Evolutionary conservation across 176 grass and related monocot genomes (phyloP), one percentile per base, ranked within the genome.

Genomic region (Phyllostachys edulis): DNA sequence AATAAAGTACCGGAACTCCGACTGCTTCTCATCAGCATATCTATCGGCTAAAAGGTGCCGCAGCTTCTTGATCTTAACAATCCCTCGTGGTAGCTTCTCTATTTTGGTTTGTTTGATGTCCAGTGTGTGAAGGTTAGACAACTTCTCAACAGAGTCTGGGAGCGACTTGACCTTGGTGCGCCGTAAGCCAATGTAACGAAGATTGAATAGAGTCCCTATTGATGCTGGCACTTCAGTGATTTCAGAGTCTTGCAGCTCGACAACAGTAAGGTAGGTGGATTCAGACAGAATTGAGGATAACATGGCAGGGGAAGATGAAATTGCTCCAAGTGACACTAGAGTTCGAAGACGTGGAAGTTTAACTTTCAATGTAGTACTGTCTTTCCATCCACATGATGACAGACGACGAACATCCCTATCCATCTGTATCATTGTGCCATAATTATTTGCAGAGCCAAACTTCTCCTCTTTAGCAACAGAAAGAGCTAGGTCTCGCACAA

Each of bases 41-140:
- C 76, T 89, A 12, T 89, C 87, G 0, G 87, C 82, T 0, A 89
- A 15, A 61, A 89, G 69, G 82, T 85, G 87, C 0, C 69, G 17
- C 0, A 85, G 16, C 8, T 85, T 89, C 63, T 54, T 89, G 3
- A 85, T 7, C 17, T 89, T 89, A 2, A 20, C 6, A 27, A 89
- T 60, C 0, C 82, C 87, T 42, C 34, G 61, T 9, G 82, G 87
- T 2, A 89, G 82, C 32, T 85, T 81, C 51, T 80, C 69, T 69
- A 89, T 89, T 69, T 85, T 57, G 2, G 82, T 89, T 51, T 85
- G 76, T 23, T 85, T 89, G 2, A 85, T 85, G 21, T 89, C 87
- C 1, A 89, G 51, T 17, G 87, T 89, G 20, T 75, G 40, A 15
- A 89, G 87, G 68, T 84, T 84, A 0, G 24, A 84, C 3, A 89